Evolutionary conservation across 345 rosid genomes (phyloP).

Genomic region (Citrus sinensis): DVS_A1.0 CM039166.1:12845001-12845500

Average conservation of each 20-base stretch:
- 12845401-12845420: not conserved
- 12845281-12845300: not conserved
- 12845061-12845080: slow-evolving; percentile 48
- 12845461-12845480: not conserved
- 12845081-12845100: slow-evolving; percentile 58
- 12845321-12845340: slow-evolving; percentile 6
- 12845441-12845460: not conserved
- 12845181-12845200: slow-evolving; percentile 33
- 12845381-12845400: not conserved
- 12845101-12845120: slow-evolving; percentile 65
- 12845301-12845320: not conserved
- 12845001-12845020: slow-evolving; percentile 40
- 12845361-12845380: not conserved
- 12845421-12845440: slow-evolving; percentile 12
- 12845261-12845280: slow-evolving; percentile 19
- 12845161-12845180: slow-evolving; percentile 31
- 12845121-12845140: slow-evolving; percentile 96
- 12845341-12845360: not conserved
- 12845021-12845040: slow-evolving; percentile 52
- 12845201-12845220: slow-evolving; percentile 32
- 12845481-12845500: not conserved
- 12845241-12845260: slow-evolving; percentile 36
- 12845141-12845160: slow-evolving; percentile 65
- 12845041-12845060: slow-evolving; percentile 54
- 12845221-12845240: slow-evolving; percentile 38